A percentile compares a stretch with the other conserved stretches of the same genome.
These are phyloP conservation scores for Grigorovia humatica DNA, from an alignment of 805 yeast genomes.

Conservation along the genomic window DNA sequence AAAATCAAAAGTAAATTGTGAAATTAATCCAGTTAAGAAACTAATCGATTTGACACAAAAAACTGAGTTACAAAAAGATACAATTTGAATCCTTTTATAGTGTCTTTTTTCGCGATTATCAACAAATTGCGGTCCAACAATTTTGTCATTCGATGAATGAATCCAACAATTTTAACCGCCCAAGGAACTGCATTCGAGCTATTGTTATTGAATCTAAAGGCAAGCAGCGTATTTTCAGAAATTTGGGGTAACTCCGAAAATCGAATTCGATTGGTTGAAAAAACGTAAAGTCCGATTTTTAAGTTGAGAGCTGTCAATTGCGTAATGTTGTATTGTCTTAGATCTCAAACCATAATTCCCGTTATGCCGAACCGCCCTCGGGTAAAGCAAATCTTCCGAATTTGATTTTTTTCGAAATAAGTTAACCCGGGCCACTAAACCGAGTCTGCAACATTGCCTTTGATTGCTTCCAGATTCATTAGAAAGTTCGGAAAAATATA, in stretches of 20 bases:
- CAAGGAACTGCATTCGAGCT: neutral
- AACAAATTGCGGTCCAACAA: neutral
- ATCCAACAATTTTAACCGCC: neutral
- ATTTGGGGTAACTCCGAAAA: neutral
- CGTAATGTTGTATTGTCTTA: too few species aligned
- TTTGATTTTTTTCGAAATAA: too few species aligned
- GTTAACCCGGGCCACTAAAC: neutral
- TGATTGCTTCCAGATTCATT: too few species aligned
- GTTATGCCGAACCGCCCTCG: too few species aligned
- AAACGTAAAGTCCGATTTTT: neutral
- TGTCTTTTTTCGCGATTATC: neutral
- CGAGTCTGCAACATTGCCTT: too few species aligned
- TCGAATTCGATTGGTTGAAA: neutral
- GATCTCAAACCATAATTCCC: neutral
- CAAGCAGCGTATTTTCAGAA: neutral
- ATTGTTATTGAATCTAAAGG: neutral
- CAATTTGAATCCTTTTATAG: neutral
- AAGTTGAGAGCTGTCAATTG: neutral
- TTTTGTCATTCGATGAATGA: too few species aligned
- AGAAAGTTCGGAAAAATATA: neutral
- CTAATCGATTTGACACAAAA: neutral
- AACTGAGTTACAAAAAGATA: neutral
- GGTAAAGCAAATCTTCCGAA: too few species aligned
- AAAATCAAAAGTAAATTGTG: too few species aligned
- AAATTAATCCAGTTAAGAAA: too few species aligned